These are phyloP conservation scores for Cladophialophora immunda DNA, from an alignment of 2,329 filamentous ascomycete species.

Conservation along the genomic window DNA sequence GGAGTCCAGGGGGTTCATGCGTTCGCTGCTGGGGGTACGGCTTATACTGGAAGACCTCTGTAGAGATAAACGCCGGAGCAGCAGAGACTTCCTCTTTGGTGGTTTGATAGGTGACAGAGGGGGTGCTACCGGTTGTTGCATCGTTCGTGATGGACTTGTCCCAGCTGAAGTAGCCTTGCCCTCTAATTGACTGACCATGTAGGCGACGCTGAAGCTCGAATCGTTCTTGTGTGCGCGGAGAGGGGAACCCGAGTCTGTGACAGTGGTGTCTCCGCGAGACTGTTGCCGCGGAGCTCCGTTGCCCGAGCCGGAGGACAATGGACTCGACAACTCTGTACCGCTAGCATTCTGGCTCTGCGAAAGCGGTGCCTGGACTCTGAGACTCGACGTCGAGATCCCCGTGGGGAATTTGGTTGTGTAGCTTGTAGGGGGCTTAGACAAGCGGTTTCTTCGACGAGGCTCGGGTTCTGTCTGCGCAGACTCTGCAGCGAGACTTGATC, in stretches of 20 bases:
- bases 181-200: conserved; percentile 36
- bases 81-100: conserved; percentile 29
- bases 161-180: conserved; percentile 13
- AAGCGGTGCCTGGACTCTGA: conserved; percentile 18
- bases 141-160: conserved; percentile 16
- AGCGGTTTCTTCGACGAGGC: conserved; percentile 37
- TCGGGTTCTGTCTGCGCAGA: conserved; percentile 28
- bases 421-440: conserved; percentile 41
- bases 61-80: conserved; percentile 30
- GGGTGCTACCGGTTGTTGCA: conserved; percentile 10
- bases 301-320: conserved; percentile 26
- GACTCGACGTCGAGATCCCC: conserved; percentile 26
- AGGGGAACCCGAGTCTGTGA: conserved; percentile 16
- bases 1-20: conserved; percentile 13
- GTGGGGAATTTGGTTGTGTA: conserved; percentile 34
- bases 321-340: conserved; percentile 20
- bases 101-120: conserved; percentile 29
- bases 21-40: conserved; percentile 25
- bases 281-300: conserved; percentile 24
- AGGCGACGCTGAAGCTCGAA: conserved; percentile 33
- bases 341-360: conserved; percentile 28
- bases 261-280: conserved; percentile 21
- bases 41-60: conserved; percentile 28
- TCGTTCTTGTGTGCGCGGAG: conserved; percentile 21
- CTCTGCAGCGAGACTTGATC: conserved; percentile 26